Evolutionary conservation across 1,139 yeast species (phyloP).

Genomic region (Kazachstania sp.): DNA sequence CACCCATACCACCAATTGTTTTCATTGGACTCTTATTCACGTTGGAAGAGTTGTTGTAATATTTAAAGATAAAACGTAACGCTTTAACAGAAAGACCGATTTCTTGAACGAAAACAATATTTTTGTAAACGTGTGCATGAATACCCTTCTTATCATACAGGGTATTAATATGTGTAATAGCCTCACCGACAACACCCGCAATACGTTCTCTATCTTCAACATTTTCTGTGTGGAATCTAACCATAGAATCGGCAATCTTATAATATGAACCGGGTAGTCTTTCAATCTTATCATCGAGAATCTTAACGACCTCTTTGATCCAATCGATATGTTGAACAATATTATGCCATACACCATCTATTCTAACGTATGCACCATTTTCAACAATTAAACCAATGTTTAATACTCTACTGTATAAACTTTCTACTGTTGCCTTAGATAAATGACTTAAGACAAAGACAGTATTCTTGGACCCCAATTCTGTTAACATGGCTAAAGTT

Average conservation of each 20-base stretch:
- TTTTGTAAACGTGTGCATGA: conserved; percentile 69
- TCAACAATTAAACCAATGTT: conserved; percentile 81
- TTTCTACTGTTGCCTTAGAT: conserved; percentile 54
- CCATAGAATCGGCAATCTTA: conserved; percentile 65
- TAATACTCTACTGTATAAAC: conserved; percentile 58
- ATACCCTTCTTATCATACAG: conserved; percentile 55
- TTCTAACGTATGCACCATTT: conserved; percentile 65
- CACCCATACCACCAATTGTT: conserved; percentile 3
- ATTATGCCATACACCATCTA: conserved; percentile 53
- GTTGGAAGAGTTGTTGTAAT: conserved; percentile 20
- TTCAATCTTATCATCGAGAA: conserved; percentile 62
- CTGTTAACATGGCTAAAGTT: conserved; percentile 41
- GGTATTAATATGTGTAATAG: conserved; percentile 77
- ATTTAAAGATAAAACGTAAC: conserved; percentile 37
- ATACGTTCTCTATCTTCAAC: conserved; percentile 65
- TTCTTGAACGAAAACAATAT: conserved; percentile 60
- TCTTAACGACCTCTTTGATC: conserved; percentile 52
- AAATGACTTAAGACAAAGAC: conserved; percentile 68
- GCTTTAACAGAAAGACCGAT: conserved; percentile 47
- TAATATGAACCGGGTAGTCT: conserved; percentile 72
- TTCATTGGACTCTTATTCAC: conserved; percentile 8
- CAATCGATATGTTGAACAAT: conserved; percentile 47
- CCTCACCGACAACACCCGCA: conserved; percentile 67
- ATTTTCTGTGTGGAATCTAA: conserved; percentile 63
- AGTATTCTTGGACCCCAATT: conserved; percentile 46